phyloP scores from a whole-genome alignment of 2,329 filamentous ascomycete genomes.

The Penicillium oxalicum region DNA sequence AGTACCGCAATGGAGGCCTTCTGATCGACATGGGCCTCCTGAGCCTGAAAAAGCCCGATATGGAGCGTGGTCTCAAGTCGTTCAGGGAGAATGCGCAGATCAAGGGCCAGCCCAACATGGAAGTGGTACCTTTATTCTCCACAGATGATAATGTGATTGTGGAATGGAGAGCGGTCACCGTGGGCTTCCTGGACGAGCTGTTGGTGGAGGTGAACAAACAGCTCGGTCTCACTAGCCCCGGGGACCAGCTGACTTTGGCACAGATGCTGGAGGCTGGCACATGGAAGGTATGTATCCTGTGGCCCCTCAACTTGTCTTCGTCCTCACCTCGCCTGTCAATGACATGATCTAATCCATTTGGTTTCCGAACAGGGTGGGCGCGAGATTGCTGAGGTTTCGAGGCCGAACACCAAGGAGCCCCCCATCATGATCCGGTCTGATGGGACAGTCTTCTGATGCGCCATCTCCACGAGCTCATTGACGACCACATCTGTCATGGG shows the following conservation, averaged over 20 bases:
- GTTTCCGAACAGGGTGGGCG: constrained; percentile 62
- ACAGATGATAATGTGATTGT: constrained; percentile 72
- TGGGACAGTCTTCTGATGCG: constrained; percentile 79
- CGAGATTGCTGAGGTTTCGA: constrained; percentile 89
- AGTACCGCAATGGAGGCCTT: constrained; percentile 87
- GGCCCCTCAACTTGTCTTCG: background rate
- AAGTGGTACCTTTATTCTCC: constrained; percentile 67
- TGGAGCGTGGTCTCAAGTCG: constrained; percentile 63
- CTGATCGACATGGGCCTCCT: constrained; percentile 79
- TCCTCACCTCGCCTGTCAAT: background rate
- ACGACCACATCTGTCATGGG: constrained; percentile 24
- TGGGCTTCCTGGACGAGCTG: constrained; percentile 68
- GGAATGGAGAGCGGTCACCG: constrained; percentile 70
- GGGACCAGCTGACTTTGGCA: constrained; percentile 66
- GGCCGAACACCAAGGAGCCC: constrained; percentile 92
- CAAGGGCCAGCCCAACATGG: constrained; percentile 64
- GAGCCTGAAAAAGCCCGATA: constrained; percentile 64
- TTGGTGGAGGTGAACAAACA: constrained; percentile 62
- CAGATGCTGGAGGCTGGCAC: constrained; percentile 93
- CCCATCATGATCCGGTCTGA: constrained; percentile 96
- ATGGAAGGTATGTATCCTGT: constrained; percentile 71
- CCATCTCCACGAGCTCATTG: constrained; percentile 18
- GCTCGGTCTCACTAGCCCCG: constrained; percentile 59
- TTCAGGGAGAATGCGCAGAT: constrained; percentile 66
- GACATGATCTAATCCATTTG: constrained; percentile 28